Evolutionary conservation across 176 grass and related monocot species (phyloP), one percentile per base, ranked within the genome.

Genomic region (Elymus sibiricus): DNA sequence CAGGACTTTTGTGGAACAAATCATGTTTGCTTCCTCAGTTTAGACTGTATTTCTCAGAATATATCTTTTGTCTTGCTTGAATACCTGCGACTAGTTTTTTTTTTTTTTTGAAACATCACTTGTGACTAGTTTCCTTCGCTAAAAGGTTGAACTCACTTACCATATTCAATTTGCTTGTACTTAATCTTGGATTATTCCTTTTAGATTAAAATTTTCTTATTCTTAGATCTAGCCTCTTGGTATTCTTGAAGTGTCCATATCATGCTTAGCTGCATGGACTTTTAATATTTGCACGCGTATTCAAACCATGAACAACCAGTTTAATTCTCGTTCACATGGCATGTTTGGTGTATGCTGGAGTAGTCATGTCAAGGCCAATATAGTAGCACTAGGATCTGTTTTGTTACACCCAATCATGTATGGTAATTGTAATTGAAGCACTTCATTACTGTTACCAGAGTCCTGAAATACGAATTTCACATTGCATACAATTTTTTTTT

Each of bases 281-380:
- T 76, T 16, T 34, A 74, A 78, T 76, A 27, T 47, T 21, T 87
- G 34, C 37, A 70, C 42, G 19, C 78, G 65, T 56, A 32, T 80
- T 89, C 34, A 29, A 38, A 63, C 49, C 35, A 56, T 83, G 73
- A 32, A 44, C 64, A 75, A 21, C 34, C 60, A 26, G 22, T 79
- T 89, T 35, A 80, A 77, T 89, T 81, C 70, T 76, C 51, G 73
- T 27, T 89, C 84, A 83, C 79, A 86, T 86, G 73, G 79, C 64
- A 72, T 90, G 84, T 65, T 87, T 47, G 21, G 34, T 79, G 13
- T 25, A 5, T 6, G 55, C 31, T 87, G 65, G 79, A 67, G 65
- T 79, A 12, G 32, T 74, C 66, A 71, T 84, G 65, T 63, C 72
- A 82, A 26, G 70, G 80, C 24, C 44, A 65, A 60, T 31, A 76